Conservation (phyloP, 176 grass and related monocot species). For the Avena insularis region DNA sequence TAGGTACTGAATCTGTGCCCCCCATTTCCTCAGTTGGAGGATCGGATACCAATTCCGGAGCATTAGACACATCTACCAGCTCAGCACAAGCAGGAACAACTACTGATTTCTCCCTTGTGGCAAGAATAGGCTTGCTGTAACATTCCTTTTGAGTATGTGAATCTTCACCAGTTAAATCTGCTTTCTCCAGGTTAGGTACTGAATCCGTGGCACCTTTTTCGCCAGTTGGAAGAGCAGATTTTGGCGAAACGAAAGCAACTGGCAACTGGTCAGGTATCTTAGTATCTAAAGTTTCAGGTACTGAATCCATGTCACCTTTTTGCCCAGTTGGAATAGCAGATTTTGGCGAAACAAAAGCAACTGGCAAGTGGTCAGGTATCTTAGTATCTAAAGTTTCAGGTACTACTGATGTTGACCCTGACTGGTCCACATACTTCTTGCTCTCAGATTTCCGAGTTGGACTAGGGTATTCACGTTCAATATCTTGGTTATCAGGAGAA, state of each 20-base stretch:
- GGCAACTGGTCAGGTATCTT: slow-evolving; percentile 24
- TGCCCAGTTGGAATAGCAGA: slow-evolving; percentile 36
- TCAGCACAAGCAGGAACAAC: slow-evolving; percentile 46
- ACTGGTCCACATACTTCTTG: slow-evolving; percentile 39
- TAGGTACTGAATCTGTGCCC: not conserved
- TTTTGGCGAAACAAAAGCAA: slow-evolving; percentile 38
- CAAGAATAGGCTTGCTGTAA: slow-evolving; percentile 25
- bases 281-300: slow-evolving; percentile 26
- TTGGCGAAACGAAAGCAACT: slow-evolving; percentile 39
- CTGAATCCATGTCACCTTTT: slow-evolving; percentile 16
- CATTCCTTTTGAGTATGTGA: slow-evolving; percentile 30
- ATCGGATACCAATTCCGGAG: slow-evolving; percentile 34
- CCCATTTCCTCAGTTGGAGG: not conserved
- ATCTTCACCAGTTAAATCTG: slow-evolving; percentile 31
- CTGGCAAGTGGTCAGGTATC: slow-evolving; percentile 29
- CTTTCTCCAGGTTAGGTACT: slow-evolving; percentile 4
- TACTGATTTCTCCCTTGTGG: slow-evolving; percentile 25
- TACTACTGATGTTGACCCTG: slow-evolving; percentile 31
- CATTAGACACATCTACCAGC: slow-evolving; percentile 34
- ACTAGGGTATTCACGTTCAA: slow-evolving; percentile 52
- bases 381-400: slow-evolving; percentile 35
- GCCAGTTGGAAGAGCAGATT: slow-evolving; percentile 33
- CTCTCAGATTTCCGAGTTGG: slow-evolving; percentile 46
- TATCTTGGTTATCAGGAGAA: slow-evolving; percentile 54
- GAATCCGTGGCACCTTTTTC: slow-evolving; percentile 27